Evolutionary conservation across 2,329 filamentous ascomycete species (phyloP).

Genomic region (Leptographium procerum): DNA sequence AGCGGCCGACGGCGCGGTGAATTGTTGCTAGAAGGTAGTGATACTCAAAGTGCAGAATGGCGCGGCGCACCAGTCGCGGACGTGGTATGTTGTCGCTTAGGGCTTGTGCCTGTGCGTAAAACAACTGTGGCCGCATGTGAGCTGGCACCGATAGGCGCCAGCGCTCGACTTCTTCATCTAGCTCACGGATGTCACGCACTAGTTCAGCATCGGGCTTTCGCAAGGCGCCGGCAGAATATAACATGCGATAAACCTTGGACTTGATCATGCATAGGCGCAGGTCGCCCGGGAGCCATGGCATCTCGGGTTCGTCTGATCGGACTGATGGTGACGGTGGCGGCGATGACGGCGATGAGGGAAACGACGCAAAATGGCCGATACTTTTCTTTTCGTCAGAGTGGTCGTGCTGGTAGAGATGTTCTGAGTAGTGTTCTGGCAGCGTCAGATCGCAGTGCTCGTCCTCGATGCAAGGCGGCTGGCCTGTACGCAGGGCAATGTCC

Average conservation of each 20-base stretch:
- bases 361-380: neutral
- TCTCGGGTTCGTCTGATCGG: neutral
- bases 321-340: neutral
- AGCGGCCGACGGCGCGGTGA: conserved; percentile 42
- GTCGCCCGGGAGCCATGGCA: conserved; percentile 32
- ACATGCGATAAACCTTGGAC: conserved; percentile 31
- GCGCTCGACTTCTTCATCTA: conserved; percentile 43
- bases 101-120: neutral
- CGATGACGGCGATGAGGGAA: neutral
- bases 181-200: conserved; percentile 40
- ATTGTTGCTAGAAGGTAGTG: conserved; percentile 43
- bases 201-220: conserved; percentile 43
- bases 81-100: conserved; percentile 13
- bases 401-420: neutral
- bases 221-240: conserved; percentile 37
- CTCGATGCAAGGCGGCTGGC: conserved; percentile 37
- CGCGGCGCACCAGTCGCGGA: conserved; percentile 12
- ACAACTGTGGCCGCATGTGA: conserved; percentile 32
- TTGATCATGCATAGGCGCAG: conserved; percentile 39
- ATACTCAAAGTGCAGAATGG: conserved; percentile 33
- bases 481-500: conserved; percentile 40
- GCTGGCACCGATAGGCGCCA: conserved; percentile 40
- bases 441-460: conserved; percentile 43
- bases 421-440: conserved; percentile 21
- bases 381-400: neutral